Base-by-base conservation (phyloP, 768 basidiomycete species). In the Suillus americanus region DNA sequence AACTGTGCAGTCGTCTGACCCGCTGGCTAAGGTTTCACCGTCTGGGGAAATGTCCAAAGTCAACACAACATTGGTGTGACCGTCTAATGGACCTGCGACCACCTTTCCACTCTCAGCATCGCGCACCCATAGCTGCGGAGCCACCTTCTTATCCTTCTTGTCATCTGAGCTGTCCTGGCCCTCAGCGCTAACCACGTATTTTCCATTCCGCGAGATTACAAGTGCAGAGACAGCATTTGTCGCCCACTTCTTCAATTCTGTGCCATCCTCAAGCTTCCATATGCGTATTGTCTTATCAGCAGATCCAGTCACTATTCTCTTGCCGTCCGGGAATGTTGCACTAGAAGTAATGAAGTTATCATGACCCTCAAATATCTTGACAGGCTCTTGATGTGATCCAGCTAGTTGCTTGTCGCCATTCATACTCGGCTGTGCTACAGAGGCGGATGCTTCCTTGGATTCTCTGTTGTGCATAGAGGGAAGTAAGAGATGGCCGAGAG, bases 11-110 rank as follows among this genome's bases (percentile, higher is more conserved):
- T 62, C 63, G 12, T 18, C 33, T 14, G 66, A 67, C 28, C 63
- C 37, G 5, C 53, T 66, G 28, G 43, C 66, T 23, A 68, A 14
- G 1, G 41, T 35, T 0, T 10, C 2, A 3, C 66, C 61, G 40
- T 68, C 66, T 43, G 62, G 64, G 50, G 51, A 64, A 64, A 57
- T 63, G 25, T 18, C 51, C 25, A 68, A 63, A 28, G 30, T 13
- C 1, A 20, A 9, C 18, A 60, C 33, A 10, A 20, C 10, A 9
- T 37, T 2, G 20, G 56, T 45, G 35, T 64, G 63, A 20, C 63
- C 41, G 12, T 25, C 35, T 16, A 64, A 20, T 1, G 62, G 62
- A 35, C 53, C 62, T 54, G 54, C 33, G 28, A 30, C 28, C 2
- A 30, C 28, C 28, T 30, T 30, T 3, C 28, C 28, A 30, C 28